Evolutionary conservation across 441 rosid genomes (phyloP).

Genomic region (Gossypium armourianum): DNA sequence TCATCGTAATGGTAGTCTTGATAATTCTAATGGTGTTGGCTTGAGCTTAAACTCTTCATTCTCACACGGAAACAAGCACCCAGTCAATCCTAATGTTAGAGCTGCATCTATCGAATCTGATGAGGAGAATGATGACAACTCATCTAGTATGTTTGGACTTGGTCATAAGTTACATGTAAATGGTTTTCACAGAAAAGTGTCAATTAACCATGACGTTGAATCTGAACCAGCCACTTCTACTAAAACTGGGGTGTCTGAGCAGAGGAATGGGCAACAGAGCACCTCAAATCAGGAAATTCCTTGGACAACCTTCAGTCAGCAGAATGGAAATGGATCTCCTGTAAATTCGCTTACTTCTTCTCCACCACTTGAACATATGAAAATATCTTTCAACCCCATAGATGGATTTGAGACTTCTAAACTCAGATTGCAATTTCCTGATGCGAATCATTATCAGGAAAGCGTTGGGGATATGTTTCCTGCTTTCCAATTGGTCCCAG

Average conservation of each 20-base stretch:
- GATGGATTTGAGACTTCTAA: slow-evolving; percentile 51
- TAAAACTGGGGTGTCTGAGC: slow-evolving; percentile 29
- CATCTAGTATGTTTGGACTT: slow-evolving; percentile 44
- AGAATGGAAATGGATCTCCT: slow-evolving; percentile 31
- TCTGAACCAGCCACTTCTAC: slow-evolving; percentile 28
- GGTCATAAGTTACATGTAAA: slow-evolving; percentile 51
- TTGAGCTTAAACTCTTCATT: slow-evolving; percentile 15
- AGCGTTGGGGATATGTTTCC: slow-evolving; percentile 42
- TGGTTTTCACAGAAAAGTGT: slow-evolving; percentile 43
- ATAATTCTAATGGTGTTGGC: slow-evolving; percentile 22
- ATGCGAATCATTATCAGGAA: slow-evolving; percentile 30
- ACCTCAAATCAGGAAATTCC: slow-evolving; percentile 20
- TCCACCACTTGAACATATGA: slow-evolving; percentile 84
- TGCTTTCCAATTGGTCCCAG: slow-evolving; percentile 82
- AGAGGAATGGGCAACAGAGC: slow-evolving; percentile 24
- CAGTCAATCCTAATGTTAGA: slow-evolving; percentile 23
- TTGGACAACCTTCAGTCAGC: slow-evolving; percentile 23
- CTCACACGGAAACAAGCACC: slow-evolving; percentile 28
- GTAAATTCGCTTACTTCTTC: slow-evolving; percentile 49
- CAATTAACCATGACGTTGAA: slow-evolving; percentile 32
- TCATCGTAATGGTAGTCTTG: slow-evolving; percentile 11
- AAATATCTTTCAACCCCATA: slow-evolving; percentile 66
- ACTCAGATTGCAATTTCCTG: slow-evolving; percentile 59
- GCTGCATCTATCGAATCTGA: slow-evolving; percentile 25
- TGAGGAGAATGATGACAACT: slow-evolving; percentile 30